These are phyloP conservation scores for Lodderomyces beijingensis DNA, from an alignment of 1,139 yeast species.

Conservation along the genomic window DNA sequence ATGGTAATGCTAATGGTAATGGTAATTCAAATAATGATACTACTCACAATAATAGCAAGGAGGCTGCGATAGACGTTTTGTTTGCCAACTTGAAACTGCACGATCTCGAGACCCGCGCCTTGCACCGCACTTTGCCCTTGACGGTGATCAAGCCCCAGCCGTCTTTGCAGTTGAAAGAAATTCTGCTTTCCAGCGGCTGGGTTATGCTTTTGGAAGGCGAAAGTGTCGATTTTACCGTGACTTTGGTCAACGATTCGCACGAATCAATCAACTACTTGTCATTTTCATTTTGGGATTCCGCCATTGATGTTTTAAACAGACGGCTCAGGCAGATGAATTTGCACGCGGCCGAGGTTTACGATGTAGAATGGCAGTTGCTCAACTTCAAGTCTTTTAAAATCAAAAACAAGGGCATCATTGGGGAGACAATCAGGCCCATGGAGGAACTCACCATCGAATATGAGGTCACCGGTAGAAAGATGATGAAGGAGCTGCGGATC, in stretches of 20 bases:
- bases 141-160: slow-evolving; percentile 68
- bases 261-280: slow-evolving; percentile 54
- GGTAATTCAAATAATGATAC: not conserved
- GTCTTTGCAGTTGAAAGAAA: slow-evolving; percentile 46
- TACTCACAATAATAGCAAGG: not conserved
- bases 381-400: slow-evolving; percentile 55
- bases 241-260: slow-evolving; percentile 53
- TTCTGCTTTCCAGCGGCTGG: slow-evolving; percentile 62
- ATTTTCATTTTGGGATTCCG: slow-evolving; percentile 70
- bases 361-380: slow-evolving; percentile 65
- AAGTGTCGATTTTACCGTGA: slow-evolving; percentile 44
- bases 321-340: slow-evolving; percentile 21
- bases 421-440: slow-evolving; percentile 28
- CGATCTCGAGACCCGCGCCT: slow-evolving; percentile 11
- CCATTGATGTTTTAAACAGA: slow-evolving; percentile 57
- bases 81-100: slow-evolving; percentile 14
- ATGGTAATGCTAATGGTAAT: not conserved
- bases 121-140: slow-evolving; percentile 16
- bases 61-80: not conserved
- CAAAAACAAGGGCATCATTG: slow-evolving; percentile 34
- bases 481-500: slow-evolving; percentile 63
- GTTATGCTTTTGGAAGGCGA: slow-evolving; percentile 84
- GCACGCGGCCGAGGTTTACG: slow-evolving; percentile 64
- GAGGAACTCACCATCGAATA: slow-evolving; percentile 43
- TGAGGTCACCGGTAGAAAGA: slow-evolving; percentile 68